Evolutionary conservation across 768 basidiomycete species (phyloP), one percentile per base, ranked within the genome.

Genomic region (Tephrocybe sp.): DNA sequence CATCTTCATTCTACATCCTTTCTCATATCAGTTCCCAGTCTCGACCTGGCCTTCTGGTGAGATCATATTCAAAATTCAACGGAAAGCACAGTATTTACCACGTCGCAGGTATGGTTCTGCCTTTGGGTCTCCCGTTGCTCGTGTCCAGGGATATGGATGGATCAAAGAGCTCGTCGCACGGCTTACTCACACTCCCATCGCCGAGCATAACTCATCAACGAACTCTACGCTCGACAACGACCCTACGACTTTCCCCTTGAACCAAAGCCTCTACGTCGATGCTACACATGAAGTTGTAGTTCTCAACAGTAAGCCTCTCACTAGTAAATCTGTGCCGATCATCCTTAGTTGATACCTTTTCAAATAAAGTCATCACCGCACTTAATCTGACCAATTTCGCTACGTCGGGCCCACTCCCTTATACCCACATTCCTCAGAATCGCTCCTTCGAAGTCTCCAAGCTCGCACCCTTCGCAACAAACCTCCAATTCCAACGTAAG

Each of bases 281-380:
- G 90, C 90, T 5, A 90, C 88, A 1, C 94, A 95, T 51, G 93
- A 96, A 60, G 90, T 92, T n/a, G 88, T 94, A 33, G 83, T 94
- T 0, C 69, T 93, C n/a, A 88, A 93, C 60, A 80, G 89, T 89
- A 54, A 17, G 80, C 69, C n/a, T 39, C n/a, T n/a, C n/a, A n/a
- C 11, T 11, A 30, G 5, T 28, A 44, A 40, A 33, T 39, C 38
- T n/a, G 9, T n/a, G 10, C 26, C 14, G 11, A 2, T 9, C 47
- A 48, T 3, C 48, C 48, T 32, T 49, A 59, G 32, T 54, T 26
- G 10, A 21, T 5, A 30, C 6, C 28, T 30, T 30, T 5, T 30
- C 11, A 11, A 30, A 30, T 30, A 53, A 50, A 88, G 89, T 92
- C 30, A 75, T 96, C 28, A 90, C 92, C 4, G 92, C 92, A 9